phyloP scores from a whole-genome alignment of 768 basidiomycete genomes.

The Tephrocybe sp. region DNA sequence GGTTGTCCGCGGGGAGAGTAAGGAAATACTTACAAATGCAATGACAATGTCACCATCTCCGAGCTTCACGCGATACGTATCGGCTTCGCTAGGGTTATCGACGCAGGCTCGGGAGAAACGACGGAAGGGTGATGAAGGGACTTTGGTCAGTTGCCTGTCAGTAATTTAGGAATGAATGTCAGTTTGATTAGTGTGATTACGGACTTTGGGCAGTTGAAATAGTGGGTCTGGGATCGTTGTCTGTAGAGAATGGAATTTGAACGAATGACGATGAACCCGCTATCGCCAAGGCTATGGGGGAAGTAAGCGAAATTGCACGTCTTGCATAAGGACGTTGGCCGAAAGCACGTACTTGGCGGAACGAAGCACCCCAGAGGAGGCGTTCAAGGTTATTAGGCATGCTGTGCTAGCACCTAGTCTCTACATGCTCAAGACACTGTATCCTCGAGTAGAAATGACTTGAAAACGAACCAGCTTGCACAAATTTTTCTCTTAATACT shows the following conservation, averaged over 20 bases:
- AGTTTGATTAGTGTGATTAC: slow-evolving; percentile 17
- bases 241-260: slow-evolving; percentile 62
- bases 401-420: slow-evolving; percentile 80
- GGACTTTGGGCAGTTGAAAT: slow-evolving; percentile 58
- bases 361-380: slow-evolving; percentile 71
- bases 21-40: slow-evolving; percentile 37
- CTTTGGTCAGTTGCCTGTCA: slow-evolving; percentile 53
- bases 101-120: slow-evolving; percentile 52
- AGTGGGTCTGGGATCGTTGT: slow-evolving; percentile 50
- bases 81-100: slow-evolving; percentile 50
- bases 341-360: slow-evolving; percentile 65
- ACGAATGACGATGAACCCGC: slow-evolving; percentile 72
- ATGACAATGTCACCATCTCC: slow-evolving; percentile 55
- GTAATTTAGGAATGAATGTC: slow-evolving; percentile 18
- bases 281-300: slow-evolving; percentile 67
- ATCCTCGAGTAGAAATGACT: slow-evolving; percentile 21
- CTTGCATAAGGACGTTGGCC: neutral
- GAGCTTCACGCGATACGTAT: slow-evolving; percentile 42
- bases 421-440: slow-evolving; percentile 6
- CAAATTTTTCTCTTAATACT: slow-evolving; percentile 65
- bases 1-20: neutral
- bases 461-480: slow-evolving; percentile 60
- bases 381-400: slow-evolving; percentile 72
- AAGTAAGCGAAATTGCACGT: neutral
- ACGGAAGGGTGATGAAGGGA: slow-evolving; percentile 42